Evolutionary conservation across 805 yeast genomes (phyloP).

Genomic region (Yamadazyma kitorensis): DNA sequence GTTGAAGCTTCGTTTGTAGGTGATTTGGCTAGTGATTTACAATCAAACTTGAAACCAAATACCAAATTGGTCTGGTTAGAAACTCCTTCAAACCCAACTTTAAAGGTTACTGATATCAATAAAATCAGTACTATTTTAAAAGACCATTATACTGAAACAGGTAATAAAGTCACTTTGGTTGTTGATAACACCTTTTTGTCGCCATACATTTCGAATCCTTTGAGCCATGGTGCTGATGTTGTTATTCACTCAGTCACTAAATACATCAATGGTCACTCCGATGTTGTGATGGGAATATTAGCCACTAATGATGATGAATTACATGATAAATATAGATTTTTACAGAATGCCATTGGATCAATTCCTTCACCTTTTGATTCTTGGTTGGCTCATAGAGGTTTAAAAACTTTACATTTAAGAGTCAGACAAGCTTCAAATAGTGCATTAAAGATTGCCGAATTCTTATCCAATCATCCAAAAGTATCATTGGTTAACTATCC

Average conservation of each 20-base stretch:
- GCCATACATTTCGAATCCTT: conserved; percentile 84
- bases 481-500: conserved; percentile 80
- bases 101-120: conserved; percentile 71
- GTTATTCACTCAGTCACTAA: conserved; percentile 89
- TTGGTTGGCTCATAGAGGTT: conserved; percentile 91
- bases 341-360: conserved; percentile 87
- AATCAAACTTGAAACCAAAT: conserved; percentile 51
- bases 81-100: conserved; percentile 86
- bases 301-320: conserved; percentile 63
- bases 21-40: conserved; percentile 59
- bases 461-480: conserved; percentile 45
- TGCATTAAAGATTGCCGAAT: conserved; percentile 71
- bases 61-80: conserved; percentile 85
- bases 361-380: conserved; percentile 88
- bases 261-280: conserved; percentile 90
- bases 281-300: conserved; percentile 82
- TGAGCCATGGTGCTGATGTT: conserved; percentile 78
- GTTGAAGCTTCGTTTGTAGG: conserved; percentile 66
- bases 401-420: conserved; percentile 82
- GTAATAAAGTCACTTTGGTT: conserved; percentile 57
- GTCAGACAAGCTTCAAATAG: conserved; percentile 63
- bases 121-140: conserved; percentile 57
- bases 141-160: conserved; percentile 39
- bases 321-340: conserved; percentile 64
- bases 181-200: conserved; percentile 89